Evolutionary conservation across 202 grass and related monocot genomes (phyloP), one percentile per base, ranked within the genome.

Genomic region (Schoenoplectus tabernaemontani): DNA sequence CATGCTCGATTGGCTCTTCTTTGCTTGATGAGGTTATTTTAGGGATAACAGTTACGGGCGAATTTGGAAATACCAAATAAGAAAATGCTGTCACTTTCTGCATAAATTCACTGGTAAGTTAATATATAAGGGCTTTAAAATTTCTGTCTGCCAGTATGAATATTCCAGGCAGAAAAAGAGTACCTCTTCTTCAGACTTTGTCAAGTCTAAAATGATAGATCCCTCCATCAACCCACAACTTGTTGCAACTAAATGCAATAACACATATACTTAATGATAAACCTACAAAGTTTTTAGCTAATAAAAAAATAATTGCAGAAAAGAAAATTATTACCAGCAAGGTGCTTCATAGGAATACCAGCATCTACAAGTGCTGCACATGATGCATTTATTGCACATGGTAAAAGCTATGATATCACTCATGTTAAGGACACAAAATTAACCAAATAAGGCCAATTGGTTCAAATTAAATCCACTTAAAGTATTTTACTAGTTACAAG

Each of bases 381-480:
- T 5, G 76, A 95, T 80, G 91, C 96, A 86, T 95, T 98, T 71
- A 92, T 95, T 79, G 96, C 89, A 28, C 91, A 98, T 83, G 91
- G 91, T 77, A 98, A 84, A 87, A 98, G 89, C 91, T 98, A 89
- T 6, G 23, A 56, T 46, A 78, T 61, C 17, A 46, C 37, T 62
- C 12, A 57, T 62, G 76, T 78, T 61, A 78, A 78, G 76, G 7
- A 78, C 33, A 17, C 58, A 48, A 48, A 78, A 65, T 28, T 65
- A 80, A 47, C 46, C 70, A 54, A 75, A 54, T 47, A 33, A 73
- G 26, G 24, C 46, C 47, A 75, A 47, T n/a, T 48, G 28, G 70
- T 53, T 72, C 7, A 51, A 50, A 13, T 7, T 71, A 48, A 71
- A 22, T 26, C 46, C 48, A 9, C 9, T 74, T 36, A 32, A 32